Evolutionary conservation across 306 rosid species (phyloP).

Genomic region (Quercus mongolica): DNA sequence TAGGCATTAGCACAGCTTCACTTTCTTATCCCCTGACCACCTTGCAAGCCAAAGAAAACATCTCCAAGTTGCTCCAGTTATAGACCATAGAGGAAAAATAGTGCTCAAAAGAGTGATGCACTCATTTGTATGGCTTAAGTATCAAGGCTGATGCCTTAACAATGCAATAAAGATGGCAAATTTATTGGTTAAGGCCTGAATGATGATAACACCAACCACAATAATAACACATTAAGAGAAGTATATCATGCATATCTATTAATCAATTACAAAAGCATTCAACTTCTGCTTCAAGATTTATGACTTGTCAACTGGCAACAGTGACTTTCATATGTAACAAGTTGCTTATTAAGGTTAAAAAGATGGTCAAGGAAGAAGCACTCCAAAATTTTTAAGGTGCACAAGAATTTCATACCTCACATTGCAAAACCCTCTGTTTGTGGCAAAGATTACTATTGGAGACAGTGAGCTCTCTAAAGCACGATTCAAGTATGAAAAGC

Average conservation of each 20-base stretch:
- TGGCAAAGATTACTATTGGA: conserved; percentile 95
- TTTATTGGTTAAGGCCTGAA: background rate
- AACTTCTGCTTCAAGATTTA: background rate
- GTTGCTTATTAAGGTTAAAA: background rate
- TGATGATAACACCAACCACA: background rate
- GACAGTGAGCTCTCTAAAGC: conserved; percentile 97
- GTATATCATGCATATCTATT: background rate
- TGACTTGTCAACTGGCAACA: background rate
- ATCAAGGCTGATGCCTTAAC: background rate
- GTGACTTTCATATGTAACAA: background rate
- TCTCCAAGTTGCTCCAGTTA: background rate
- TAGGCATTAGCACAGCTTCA: too few species aligned
- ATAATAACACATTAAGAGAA: background rate
- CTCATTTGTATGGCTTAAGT: background rate
- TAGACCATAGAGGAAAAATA: background rate
- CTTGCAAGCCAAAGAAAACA: background rate
- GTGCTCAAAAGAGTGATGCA: background rate
- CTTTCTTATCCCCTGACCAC: too few species aligned
- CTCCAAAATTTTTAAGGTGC: conserved; percentile 3
- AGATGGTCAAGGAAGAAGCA: background rate
- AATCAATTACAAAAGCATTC: background rate
- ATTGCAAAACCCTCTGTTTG: conserved; percentile 93
- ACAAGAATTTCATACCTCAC: conserved; percentile 64
- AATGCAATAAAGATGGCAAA: background rate
- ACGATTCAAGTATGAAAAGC: conserved; percentile 91